These are phyloP conservation scores for Volvox carteri DNA, from an alignment of 163 green algal genomes.

Conservation along the genomic window DNA sequence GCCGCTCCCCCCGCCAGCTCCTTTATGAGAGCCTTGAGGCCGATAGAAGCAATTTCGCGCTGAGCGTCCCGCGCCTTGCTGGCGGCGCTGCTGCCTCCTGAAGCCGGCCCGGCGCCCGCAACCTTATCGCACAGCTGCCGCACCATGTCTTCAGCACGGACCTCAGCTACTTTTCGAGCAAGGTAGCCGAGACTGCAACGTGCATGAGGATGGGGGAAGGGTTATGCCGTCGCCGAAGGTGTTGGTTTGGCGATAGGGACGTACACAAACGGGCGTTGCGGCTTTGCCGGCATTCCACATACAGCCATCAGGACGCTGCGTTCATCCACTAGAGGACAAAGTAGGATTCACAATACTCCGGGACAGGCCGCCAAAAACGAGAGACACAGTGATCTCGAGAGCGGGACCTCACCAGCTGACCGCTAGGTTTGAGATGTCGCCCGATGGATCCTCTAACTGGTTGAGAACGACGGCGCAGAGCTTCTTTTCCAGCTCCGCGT, in stretches of 20 bases:
- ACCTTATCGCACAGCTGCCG: slow-evolving; percentile 79
- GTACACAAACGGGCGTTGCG: not conserved
- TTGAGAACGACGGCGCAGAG: slow-evolving; percentile 82
- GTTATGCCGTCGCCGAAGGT: not conserved
- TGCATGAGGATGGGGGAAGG: not conserved
- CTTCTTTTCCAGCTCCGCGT: slow-evolving; percentile 81
- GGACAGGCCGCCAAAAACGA: too few species aligned
- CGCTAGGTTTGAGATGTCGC: slow-evolving; percentile 92
- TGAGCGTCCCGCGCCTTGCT: slow-evolving; percentile 73
- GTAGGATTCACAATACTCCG: too few species aligned
- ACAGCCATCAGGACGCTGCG: too few species aligned
- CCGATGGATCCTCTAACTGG: slow-evolving; percentile 90
- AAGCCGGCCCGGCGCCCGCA: slow-evolving; percentile 31
- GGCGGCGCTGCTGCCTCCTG: slow-evolving; percentile 7
- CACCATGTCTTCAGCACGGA: slow-evolving; percentile 78
- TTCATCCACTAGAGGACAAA: too few species aligned
- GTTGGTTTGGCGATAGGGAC: not conserved
- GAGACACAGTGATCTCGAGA: not conserved
- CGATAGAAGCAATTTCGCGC: slow-evolving; percentile 90
- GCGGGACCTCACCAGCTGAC: slow-evolving; percentile 88
- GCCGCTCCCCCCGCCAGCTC: slow-evolving; percentile 67
- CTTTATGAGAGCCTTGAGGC: slow-evolving; percentile 90
- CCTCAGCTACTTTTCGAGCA: slow-evolving; percentile 80
- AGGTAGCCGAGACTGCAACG: slow-evolving; percentile 87
- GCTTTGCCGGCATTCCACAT: too few species aligned